Percentiles rank a stretch among this genome's conserved stretches.
Evolutionary conservation across 1,139 yeast species (phyloP).

Genomic region (Hansenula anomala): DNA sequence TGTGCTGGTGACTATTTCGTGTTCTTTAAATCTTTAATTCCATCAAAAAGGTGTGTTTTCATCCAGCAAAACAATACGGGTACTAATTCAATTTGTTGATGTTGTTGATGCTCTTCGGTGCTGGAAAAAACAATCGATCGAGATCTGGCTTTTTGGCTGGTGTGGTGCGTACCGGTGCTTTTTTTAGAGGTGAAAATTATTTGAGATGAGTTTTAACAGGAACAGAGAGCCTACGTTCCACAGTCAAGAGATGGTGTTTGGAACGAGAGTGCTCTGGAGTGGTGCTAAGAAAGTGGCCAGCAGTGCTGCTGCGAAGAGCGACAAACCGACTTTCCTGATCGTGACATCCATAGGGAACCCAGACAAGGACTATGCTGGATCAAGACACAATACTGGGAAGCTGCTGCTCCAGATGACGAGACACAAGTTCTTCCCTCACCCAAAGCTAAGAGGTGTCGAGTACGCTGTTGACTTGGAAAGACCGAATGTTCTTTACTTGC

Average conservation of each 20-base stretch:
- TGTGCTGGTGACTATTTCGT: no score
- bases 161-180: no score
- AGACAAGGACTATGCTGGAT: conserved; percentile 49
- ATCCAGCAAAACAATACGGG: no score
- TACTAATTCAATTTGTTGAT: no score
- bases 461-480: conserved; percentile 9
- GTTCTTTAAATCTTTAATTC: no score
- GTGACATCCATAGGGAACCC: conserved; percentile 79
- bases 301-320: not conserved
- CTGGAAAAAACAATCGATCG: no score
- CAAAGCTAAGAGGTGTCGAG: conserved; percentile 20
- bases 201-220: no score
- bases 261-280: conserved; percentile 5
- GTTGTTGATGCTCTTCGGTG: no score
- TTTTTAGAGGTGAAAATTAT: no score
- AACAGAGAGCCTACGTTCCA: no score
- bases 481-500: conserved; percentile 33
- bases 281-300: conserved; percentile 7
- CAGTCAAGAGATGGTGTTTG: conserved; percentile 1
- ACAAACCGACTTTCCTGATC: conserved; percentile 29
- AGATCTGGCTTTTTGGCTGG: no score
- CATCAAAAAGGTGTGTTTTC: no score
- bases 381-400: conserved; percentile 82
- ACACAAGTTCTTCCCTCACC: conserved; percentile 20
- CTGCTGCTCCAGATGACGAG: conserved; percentile 28